These are phyloP conservation scores for Leishmania turanica DNA, from an alignment of 208 protist species.

Conservation along the genomic window DNA sequence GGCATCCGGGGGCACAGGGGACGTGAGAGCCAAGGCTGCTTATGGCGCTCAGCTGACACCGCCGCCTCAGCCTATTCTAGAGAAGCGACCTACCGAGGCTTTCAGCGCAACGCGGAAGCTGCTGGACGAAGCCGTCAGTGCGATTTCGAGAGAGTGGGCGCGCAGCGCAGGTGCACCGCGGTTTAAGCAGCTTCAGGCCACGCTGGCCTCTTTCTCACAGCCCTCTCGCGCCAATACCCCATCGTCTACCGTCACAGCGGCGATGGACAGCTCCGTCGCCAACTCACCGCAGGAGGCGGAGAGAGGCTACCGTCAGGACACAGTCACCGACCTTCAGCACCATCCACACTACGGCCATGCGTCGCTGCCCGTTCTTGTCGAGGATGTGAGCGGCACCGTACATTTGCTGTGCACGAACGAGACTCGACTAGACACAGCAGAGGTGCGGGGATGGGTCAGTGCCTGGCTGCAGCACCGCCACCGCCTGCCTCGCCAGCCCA, in stretches of 20 bases:
- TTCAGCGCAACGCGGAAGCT: conserved; percentile 23
- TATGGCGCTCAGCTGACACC: conserved; percentile 7
- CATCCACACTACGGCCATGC: conserved; percentile 28
- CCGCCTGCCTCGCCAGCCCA: conserved; percentile 13
- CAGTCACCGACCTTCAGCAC: conserved; percentile 1
- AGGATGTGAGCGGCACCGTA: conserved; percentile 40
- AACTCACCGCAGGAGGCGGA: not conserved
- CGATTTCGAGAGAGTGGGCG: conserved; percentile 23
- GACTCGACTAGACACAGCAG: conserved; percentile 13
- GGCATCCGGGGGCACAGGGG: not conserved
- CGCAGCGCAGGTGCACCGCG: conserved; percentile 10
- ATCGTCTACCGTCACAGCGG: not conserved
- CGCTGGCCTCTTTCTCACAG: not conserved
- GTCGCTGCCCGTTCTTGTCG: conserved; percentile 29
- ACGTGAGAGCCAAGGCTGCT: not conserved
- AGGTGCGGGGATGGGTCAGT: conserved; percentile 7
- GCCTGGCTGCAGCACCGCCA: conserved; percentile 40
- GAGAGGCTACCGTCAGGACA: not conserved
- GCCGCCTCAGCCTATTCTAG: conserved; percentile 11
- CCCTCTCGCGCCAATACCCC: not conserved
- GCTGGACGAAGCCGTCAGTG: conserved; percentile 26
- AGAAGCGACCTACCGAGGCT: conserved; percentile 14
- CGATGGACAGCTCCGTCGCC: not conserved
- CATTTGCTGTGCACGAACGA: conserved; percentile 38
- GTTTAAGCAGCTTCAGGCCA: not conserved